Percentiles rank a stretch among this genome's conserved stretches.
Evolutionary conservation across 75 land plant species (phyloP).

Genomic region (Pinus taeda): DNA sequence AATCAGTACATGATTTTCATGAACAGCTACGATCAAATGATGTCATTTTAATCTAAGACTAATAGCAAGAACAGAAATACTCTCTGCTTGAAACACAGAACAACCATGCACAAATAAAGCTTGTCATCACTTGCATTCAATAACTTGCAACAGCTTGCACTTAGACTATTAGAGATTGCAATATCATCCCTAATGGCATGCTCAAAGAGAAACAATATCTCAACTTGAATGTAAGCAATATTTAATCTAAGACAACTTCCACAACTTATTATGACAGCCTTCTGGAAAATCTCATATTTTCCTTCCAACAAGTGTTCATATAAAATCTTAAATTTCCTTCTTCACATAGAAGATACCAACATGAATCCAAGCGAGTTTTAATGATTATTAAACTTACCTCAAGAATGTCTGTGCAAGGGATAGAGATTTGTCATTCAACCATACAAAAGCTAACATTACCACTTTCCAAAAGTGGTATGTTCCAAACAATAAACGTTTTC

Average conservation of each 20-base stretch:
- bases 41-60: not conserved
- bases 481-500: not conserved
- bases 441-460: not conserved
- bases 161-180: not conserved
- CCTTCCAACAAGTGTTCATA: not conserved
- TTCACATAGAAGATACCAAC: not conserved
- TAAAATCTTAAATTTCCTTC: not conserved
- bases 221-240: not conserved
- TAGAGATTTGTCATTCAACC: not conserved
- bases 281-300: not conserved
- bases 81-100: not conserved
- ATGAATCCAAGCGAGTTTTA: not conserved
- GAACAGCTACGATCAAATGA: not conserved
- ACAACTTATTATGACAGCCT: not conserved
- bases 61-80: not conserved
- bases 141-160: not conserved
- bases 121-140: not conserved
- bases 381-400: not conserved
- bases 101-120: not conserved
- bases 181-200: not conserved
- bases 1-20: not conserved
- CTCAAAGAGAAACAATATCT: not conserved
- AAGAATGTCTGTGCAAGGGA: not conserved
- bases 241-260: not conserved
- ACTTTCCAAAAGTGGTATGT: not conserved